Evolutionary conservation across 257 asterid species (phyloP).

Genomic region (Marsdenia floribunda): DNA sequence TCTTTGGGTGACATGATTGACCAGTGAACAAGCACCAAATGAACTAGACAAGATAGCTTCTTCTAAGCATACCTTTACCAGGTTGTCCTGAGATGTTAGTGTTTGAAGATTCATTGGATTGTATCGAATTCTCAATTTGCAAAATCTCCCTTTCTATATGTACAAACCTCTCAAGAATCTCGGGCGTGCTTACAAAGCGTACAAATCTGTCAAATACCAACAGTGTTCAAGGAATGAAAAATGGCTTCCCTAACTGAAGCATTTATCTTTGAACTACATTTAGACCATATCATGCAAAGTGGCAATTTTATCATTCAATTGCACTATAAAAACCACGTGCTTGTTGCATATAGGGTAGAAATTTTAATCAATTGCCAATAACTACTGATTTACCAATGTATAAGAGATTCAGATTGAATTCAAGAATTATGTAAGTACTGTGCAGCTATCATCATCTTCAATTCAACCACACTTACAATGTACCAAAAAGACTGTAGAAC

Average conservation of each 20-base stretch:
- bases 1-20: not conserved
- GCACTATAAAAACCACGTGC: not conserved
- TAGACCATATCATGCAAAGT: not conserved
- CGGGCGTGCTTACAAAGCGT: conserved; percentile 82
- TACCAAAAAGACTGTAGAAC: not conserved
- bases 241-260: not conserved
- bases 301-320: not conserved
- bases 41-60: conserved; percentile 1
- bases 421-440: not conserved
- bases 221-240: not conserved
- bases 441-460: not conserved
- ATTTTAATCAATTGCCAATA: not conserved
- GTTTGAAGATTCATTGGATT: conserved; percentile 39
- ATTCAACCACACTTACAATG: not conserved
- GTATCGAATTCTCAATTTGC: conserved; percentile 69
- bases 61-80: conserved; percentile 35
- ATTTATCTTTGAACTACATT: not conserved
- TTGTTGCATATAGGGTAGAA: not conserved
- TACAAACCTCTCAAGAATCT: conserved; percentile 72
- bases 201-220: conserved; percentile 52
- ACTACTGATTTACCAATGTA: not conserved
- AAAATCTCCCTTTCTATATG: conserved; percentile 61
- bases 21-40: not conserved
- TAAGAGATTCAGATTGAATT: not conserved
- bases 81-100: conserved; percentile 29